Percentiles rank a stretch among this genome's conserved stretches.
These are phyloP conservation scores for Chaetoceros tenuissimus DNA, from an alignment of 108 stramenopile genomes.

Conservation along the genomic window DNA sequence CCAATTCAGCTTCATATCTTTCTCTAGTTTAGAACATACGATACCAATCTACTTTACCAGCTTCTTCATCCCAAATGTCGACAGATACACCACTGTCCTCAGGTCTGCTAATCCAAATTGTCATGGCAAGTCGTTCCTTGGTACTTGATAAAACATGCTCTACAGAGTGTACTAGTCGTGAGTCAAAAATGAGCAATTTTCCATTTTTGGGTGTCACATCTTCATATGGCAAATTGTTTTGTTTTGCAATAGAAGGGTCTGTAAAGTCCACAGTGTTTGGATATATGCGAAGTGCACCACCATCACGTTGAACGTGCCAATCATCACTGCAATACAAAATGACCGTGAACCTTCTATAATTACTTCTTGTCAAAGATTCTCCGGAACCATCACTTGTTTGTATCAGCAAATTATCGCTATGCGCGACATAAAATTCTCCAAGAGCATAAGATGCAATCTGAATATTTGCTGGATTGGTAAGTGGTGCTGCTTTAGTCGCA, in stretches of 20 bases:
- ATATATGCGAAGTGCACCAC: conserved; percentile 31
- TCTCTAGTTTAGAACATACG: background rate
- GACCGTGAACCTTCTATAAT: conserved; percentile 24
- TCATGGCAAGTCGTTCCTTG: conserved; percentile 19
- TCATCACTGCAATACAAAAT: conserved; percentile 38
- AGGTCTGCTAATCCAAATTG: conserved; percentile 34
- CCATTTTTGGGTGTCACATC: conserved; percentile 32
- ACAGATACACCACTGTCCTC: conserved; percentile 12
- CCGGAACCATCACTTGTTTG: background rate
- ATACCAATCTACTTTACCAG: background rate
- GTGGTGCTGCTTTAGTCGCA: conserved; percentile 14
- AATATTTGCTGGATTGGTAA: conserved; percentile 26
- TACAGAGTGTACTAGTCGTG: conserved; percentile 31
- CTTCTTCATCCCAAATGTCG: background rate
- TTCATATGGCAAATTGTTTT: background rate
- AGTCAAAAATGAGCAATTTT: conserved; percentile 35
- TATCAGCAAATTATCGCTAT: conserved; percentile 19
- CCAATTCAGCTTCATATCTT: no score
- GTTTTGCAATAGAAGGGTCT: conserved; percentile 3
- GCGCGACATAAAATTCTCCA: conserved; percentile 26
- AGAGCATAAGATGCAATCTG: conserved; percentile 27
- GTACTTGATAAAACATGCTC: conserved; percentile 13
- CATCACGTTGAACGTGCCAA: conserved; percentile 12
- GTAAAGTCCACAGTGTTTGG: conserved; percentile 3
- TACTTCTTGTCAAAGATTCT: background rate